Base-by-base conservation (phyloP, 148 eudicot species). In the Silene latifolia region DNA sequence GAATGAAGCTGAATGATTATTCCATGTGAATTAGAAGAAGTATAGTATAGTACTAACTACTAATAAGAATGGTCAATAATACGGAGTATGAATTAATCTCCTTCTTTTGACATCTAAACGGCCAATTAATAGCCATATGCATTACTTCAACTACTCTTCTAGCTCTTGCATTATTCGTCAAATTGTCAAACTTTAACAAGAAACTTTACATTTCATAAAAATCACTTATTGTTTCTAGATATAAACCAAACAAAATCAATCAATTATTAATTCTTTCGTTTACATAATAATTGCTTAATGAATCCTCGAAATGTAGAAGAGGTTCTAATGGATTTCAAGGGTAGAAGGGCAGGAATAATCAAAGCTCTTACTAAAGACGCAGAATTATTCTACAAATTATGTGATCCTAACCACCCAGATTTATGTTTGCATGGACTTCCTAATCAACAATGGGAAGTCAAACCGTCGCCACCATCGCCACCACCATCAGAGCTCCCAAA, bases 241-340 rank as follows among this genome's bases (percentile, higher is more conserved):
- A 39, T 39, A 39, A 39, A 39, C 44, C 44, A 39, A 39, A 6
- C 8, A 6, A 39, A 39, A 7, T 39, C 44, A 7, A 39, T 39
- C 44, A 39, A 39, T 39, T 39, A 39, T 39, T 39, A 39, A 7
- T 39, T 39, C 3, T 6, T 6, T 69, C 59, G 21, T 8, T 71
- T 25, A 42, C 32, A 32, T 17, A 24, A 15, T 54, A 4, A 4
- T 4, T 1, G 7, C 17, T 20, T 20, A 9, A 66, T 46, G 81
- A 66, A 72, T 78, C 76, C 67, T 24, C 64, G 81, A 66, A 78
- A 58, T 6, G 81, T 78, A 8, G 81, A 78, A n/a, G 81, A 78
- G 6, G 76, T 78, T 18, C 24, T 78, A 10, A 44, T 24, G 46
- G 81, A 78, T 78, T 78, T 72, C 23, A 72, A 65, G 69, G 76